Base-by-base conservation (phyloP, 306 rosid species). In the Prunus mira region DNA sequence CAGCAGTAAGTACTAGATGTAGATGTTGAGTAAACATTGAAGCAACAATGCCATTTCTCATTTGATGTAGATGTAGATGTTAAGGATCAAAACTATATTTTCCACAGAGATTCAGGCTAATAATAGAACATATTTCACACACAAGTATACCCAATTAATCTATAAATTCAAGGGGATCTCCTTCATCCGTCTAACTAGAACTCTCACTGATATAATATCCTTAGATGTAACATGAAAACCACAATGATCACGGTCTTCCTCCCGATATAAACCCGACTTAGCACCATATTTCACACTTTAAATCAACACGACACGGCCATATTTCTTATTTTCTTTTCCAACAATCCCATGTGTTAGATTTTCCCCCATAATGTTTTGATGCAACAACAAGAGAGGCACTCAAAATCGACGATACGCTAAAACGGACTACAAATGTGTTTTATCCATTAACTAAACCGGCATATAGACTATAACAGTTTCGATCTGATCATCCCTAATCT, bases 401-500 rank as follows among this genome's bases (percentile, higher is more conserved):
- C 41, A n/a, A 46, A 77, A 27, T 57, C 41, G 65, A 56, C 1
- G 12, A 57, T 22, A 27, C 3, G 10, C 66, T 66, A 17, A 49
- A 15, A 66, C 0, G 15, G 17, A 46, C 69, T 32, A 30, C 17
- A 24, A 30, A 4, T 30, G 45, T 68, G 38, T 12, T 51, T 50
- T 22, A 61, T 47, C 22, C 18, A 50, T 41, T 9, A 43, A 20
- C 3, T 38, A 7, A n/a, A 71, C 32, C 9, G 13, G 14, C 76
- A 12, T 20, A 20, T 4, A 55, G 14, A 71, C 51, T 71, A 56
- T 34, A 54, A 0, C 5, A 15, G 3, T 24, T 32, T 12, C 67
- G 38, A 71, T 78, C 47, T 63, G 76, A 70, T 17, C 46, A 70
- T 4, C n/a, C 22, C 65, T 13, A 24, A 72, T 5, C 43, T 57